phyloP scores from a whole-genome alignment of 352 stramenopile genomes.

The Phytophthora constricta region DNA sequence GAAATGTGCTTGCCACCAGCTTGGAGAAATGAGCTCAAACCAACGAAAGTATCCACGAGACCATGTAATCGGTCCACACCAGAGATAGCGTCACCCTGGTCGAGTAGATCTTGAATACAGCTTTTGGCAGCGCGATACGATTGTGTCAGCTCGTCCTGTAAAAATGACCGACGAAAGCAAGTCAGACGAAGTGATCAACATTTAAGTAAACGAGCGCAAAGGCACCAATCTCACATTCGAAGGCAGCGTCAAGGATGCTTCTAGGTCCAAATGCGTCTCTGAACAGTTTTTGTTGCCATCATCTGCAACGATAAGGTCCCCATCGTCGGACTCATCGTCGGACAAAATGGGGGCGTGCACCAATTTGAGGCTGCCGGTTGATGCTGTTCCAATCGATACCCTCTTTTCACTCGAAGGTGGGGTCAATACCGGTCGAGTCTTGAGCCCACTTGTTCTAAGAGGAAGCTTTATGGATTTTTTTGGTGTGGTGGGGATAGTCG shows the following conservation, averaged over 20 bases:
- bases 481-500: not conserved
- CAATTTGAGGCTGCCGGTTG: constrained; percentile 41
- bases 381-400: not conserved
- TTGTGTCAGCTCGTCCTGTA: constrained; percentile 39
- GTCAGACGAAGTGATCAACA: too few species aligned
- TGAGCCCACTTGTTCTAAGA: constrained; percentile 27
- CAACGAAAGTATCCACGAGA: constrained; percentile 30
- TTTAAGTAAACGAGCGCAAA: not conserved
- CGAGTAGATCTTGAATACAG: constrained; percentile 37
- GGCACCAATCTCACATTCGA: constrained; percentile 36
- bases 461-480: not conserved
- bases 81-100: not conserved
- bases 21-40: constrained; percentile 44
- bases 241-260: constrained; percentile 58
- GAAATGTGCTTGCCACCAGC: constrained; percentile 2
- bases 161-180: too few species aligned
- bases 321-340: constrained; percentile 21
- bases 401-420: not conserved
- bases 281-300: constrained; percentile 6
- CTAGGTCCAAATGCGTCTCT: constrained; percentile 37
- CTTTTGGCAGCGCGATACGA: constrained; percentile 29
- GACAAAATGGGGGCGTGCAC: constrained; percentile 49
- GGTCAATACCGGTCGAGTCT: constrained; percentile 6
- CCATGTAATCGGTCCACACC: constrained; percentile 22
- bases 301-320: not conserved